Conservation (phyloP, 768 basidiomycete genomes). For the Lepiota venenata region DNA sequence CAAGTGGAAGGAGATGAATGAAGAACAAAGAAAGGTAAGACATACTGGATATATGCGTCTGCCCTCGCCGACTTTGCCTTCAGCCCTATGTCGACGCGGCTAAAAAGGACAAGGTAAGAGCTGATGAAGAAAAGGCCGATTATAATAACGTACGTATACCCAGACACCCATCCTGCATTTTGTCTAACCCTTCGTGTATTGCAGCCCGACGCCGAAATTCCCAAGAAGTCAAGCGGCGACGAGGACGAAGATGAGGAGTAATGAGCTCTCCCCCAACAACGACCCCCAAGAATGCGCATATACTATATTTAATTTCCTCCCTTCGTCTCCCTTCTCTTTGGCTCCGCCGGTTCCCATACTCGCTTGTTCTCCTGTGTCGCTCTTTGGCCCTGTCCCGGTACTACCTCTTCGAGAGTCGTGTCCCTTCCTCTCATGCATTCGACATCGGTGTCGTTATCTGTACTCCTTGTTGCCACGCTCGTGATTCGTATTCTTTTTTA, state of each 20-base stretch:
- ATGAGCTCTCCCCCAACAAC: not conserved
- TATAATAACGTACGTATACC: slow-evolving; percentile 37
- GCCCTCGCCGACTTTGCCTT: slow-evolving; percentile 11
- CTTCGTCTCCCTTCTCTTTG: not conserved
- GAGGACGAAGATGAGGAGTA: slow-evolving; percentile 31
- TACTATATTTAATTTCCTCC: slow-evolving; percentile 9
- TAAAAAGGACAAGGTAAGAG: slow-evolving; percentile 81
- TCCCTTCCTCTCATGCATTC: not conserved
- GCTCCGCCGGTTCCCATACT: not conserved
- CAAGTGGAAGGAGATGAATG: slow-evolving; percentile 95
- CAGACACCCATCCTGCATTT: not conserved
- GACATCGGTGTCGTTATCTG: slow-evolving; percentile 2
- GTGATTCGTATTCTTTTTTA: not conserved
- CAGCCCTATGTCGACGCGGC: slow-evolving; percentile 91
- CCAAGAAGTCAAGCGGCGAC: slow-evolving; percentile 22
- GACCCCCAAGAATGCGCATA: slow-evolving; percentile 1
- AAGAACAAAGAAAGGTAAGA: slow-evolving; percentile 85
- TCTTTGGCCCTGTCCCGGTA: slow-evolving; percentile 2
- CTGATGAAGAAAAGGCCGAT: slow-evolving; percentile 72
- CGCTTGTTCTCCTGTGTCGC: not conserved
- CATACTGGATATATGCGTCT: not conserved
- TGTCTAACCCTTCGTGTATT: not conserved
- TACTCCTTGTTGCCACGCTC: not conserved
- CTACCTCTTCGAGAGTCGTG: not conserved
- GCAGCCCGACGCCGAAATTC: not conserved